Percentiles rank a stretch among this genome's conserved stretches.
These are phyloP conservation scores for Candida railenensis DNA, from an alignment of 805 yeast species.

Conservation along the genomic window DNA sequence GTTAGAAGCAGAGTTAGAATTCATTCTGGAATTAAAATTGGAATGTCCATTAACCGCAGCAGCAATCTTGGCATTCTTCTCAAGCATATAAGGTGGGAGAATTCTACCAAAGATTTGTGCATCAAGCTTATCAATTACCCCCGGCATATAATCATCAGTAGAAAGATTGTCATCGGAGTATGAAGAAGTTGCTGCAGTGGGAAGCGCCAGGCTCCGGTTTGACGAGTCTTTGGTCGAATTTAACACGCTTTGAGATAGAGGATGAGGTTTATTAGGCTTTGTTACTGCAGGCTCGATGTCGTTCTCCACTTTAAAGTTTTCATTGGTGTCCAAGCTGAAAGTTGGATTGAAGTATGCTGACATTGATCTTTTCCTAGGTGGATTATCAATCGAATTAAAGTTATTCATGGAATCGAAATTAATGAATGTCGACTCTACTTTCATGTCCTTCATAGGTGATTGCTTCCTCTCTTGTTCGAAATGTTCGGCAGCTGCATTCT, in stretches of 20 bases:
- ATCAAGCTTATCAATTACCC: slow-evolving; percentile 82
- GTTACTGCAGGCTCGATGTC: not conserved
- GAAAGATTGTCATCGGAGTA: slow-evolving; percentile 1
- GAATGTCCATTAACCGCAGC: not conserved
- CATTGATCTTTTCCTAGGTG: not conserved
- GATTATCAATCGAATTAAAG: slow-evolving; percentile 8
- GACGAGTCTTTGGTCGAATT: not conserved
- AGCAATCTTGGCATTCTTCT: slow-evolving; percentile 15
- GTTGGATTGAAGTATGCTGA: not conserved
- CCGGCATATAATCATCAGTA: slow-evolving; percentile 58
- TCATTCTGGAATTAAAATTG: not conserved
- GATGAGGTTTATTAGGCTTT: not conserved
- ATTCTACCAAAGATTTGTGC: slow-evolving; percentile 82
- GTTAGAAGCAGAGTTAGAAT: not conserved
- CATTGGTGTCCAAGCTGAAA: not conserved
- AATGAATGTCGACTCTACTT: slow-evolving; percentile 22
- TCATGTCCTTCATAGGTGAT: slow-evolving; percentile 11
- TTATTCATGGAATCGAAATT: slow-evolving; percentile 30
- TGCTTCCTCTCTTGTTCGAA: slow-evolving; percentile 7
- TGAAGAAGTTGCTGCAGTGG: slow-evolving; percentile 1
- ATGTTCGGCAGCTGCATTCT: slow-evolving; percentile 6
- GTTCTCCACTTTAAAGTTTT: not conserved
- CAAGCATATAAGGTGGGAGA: slow-evolving; percentile 80
- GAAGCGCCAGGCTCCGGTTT: not conserved
- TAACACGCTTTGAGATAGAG: not conserved